Conservation (phyloP, 129 eudicot species). For the Solidago caesia region DNA sequence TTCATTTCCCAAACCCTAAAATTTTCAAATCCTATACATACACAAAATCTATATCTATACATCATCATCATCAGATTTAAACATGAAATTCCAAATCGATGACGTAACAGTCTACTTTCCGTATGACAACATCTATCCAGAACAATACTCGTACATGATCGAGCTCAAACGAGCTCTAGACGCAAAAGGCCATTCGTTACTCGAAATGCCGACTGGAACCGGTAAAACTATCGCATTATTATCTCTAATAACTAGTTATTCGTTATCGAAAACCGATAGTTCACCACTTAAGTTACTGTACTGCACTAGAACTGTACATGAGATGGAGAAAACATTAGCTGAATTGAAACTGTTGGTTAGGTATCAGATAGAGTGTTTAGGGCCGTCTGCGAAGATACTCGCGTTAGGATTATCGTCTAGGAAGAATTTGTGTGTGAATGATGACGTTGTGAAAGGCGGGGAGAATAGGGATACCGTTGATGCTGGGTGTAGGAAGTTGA, state of each 20-base stretch:
- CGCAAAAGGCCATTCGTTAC: slow-evolving; percentile 86
- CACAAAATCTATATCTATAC: neutral
- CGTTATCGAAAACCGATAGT: slow-evolving; percentile 72
- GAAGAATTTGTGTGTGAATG: slow-evolving; percentile 87
- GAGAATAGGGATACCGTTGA: slow-evolving; percentile 96
- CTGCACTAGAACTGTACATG: slow-evolving; percentile 99
- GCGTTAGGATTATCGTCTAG: slow-evolving; percentile 85
- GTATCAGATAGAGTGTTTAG: slow-evolving; percentile 66
- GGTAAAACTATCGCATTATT: slow-evolving; percentile 93
- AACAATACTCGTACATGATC: slow-evolving; percentile 81
- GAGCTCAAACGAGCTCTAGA: slow-evolving; percentile 96
- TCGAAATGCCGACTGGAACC: slow-evolving; percentile 99
- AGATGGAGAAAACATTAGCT: slow-evolving; percentile 97
- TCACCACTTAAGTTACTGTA: slow-evolving; percentile 64
- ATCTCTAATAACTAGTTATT: slow-evolving; percentile 83
- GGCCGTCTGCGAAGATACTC: slow-evolving; percentile 60
- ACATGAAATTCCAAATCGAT: slow-evolving; percentile 87
- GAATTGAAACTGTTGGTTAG: slow-evolving; percentile 62
- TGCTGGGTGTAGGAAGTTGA: slow-evolving; percentile 86
- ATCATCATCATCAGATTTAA: slow-evolving; percentile 15
- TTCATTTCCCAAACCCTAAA: too few species aligned
- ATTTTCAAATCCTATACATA: too few species aligned
- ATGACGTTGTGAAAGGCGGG: slow-evolving; percentile 51
- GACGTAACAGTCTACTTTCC: slow-evolving; percentile 97
- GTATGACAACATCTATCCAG: slow-evolving; percentile 93